Evolutionary conservation across 2,329 filamentous ascomycete species (phyloP).

Genomic region (Setomelanomma holmii): DNA sequence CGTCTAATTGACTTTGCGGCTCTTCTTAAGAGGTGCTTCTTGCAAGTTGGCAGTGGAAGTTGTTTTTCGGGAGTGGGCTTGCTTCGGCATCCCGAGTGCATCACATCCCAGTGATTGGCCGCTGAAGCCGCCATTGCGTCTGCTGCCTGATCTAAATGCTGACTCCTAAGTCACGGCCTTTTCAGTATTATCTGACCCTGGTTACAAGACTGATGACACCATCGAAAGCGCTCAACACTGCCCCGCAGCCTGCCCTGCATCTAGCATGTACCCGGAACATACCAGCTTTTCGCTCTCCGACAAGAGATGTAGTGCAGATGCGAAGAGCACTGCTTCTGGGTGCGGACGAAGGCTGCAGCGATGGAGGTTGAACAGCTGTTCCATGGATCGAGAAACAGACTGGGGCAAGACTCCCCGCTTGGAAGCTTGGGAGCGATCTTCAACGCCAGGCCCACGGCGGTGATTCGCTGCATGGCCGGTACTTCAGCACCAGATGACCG

Average conservation of each 20-base stretch:
- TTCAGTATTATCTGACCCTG: neutral
- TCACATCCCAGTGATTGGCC: slow-evolving; percentile 19
- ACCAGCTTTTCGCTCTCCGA: slow-evolving; percentile 2
- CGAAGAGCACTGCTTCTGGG: too few species aligned
- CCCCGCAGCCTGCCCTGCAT: neutral
- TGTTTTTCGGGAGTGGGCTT: slow-evolving; percentile 16
- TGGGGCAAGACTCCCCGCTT: neutral
- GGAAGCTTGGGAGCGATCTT: slow-evolving; percentile 12
- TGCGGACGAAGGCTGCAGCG: neutral
- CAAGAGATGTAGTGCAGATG: neutral
- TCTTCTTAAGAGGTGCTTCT: neutral
- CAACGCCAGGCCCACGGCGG: slow-evolving; percentile 4
- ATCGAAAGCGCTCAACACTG: neutral
- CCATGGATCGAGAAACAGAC: slow-evolving; percentile 15
- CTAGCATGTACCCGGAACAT: neutral
- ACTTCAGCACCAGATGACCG: slow-evolving; percentile 28
- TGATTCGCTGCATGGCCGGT: slow-evolving; percentile 31
- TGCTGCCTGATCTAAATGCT: slow-evolving; percentile 24
- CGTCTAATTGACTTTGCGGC: neutral
- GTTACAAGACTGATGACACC: neutral
- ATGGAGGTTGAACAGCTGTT: slow-evolving; percentile 17
- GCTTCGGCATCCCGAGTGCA: slow-evolving; percentile 25
- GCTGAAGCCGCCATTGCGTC: slow-evolving; percentile 6
- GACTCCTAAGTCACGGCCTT: neutral
- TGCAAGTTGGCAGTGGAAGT: slow-evolving; percentile 2